Percentiles rank a stretch among this genome's conserved stretches.
These are phyloP conservation scores for Yamagishiella unicocca DNA, from an alignment of 139 green algal species.

Conservation along the genomic window DNA sequence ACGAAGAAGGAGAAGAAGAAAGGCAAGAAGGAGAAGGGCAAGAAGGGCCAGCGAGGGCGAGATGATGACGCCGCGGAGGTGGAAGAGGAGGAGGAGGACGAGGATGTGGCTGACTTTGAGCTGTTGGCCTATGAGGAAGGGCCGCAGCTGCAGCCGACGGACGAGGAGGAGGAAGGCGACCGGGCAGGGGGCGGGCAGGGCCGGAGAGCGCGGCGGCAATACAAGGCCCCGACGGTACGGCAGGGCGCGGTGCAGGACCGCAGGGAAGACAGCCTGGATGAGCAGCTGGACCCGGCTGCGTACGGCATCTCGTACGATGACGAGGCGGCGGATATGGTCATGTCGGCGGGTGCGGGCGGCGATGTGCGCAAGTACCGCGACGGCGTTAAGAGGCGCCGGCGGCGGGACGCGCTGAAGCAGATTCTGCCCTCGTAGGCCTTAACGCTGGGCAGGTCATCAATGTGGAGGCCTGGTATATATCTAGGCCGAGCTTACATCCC, in stretches of 20 bases:
- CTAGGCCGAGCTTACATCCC: too few relatives aligned
- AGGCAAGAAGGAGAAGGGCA: background rate
- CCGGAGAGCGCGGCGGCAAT: background rate
- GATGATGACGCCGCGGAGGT: background rate
- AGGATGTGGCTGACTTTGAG: conserved; percentile 17
- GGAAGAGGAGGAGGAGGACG: background rate
- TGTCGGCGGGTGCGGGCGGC: background rate
- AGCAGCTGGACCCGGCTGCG: conserved; percentile 1
- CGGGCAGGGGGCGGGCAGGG: background rate
- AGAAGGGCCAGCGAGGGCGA: background rate
- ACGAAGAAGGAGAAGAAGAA: conserved; percentile 49
- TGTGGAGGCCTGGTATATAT: too few relatives aligned
- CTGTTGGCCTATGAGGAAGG: background rate
- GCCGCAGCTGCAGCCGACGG: background rate
- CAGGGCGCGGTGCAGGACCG: background rate
- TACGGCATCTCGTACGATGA: background rate
- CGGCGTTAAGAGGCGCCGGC: conserved; percentile 3
- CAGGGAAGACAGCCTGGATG: background rate
- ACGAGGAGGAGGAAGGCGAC: background rate
- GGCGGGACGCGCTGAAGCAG: conserved; percentile 21
- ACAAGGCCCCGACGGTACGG: background rate
- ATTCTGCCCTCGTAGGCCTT: conserved; percentile 32
- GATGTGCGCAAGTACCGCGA: conserved; percentile 7
- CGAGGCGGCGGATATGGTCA: background rate
- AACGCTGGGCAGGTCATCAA: too few relatives aligned